Conservation (phyloP, 257 asterid genomes). For the Schizonepeta tenuifolia region DNA sequence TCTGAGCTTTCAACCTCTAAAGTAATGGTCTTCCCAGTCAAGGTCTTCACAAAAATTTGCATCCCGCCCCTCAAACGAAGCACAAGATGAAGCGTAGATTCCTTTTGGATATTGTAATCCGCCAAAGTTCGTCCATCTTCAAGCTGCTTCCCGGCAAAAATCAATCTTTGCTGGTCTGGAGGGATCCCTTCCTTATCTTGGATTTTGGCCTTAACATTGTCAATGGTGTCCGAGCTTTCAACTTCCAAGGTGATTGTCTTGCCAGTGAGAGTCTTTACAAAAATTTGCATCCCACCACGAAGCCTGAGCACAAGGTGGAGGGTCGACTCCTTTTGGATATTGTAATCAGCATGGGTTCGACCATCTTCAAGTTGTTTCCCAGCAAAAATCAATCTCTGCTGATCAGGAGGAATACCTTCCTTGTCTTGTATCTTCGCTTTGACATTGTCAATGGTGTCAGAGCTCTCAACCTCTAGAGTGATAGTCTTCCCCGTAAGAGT, state of each 20-base stretch:
- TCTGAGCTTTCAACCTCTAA: neutral
- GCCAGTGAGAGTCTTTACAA: neutral
- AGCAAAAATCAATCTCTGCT: neutral
- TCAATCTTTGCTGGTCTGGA: neutral
- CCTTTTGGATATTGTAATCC: neutral
- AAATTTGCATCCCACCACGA: neutral
- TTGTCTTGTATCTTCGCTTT: neutral
- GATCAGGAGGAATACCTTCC: neutral
- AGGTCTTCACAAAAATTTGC: neutral
- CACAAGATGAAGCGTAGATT: neutral
- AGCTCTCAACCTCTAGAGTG: neutral
- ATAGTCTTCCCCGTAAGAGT: neutral
- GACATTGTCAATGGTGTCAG: neutral
- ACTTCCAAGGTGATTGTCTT: neutral
- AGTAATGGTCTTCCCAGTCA: neutral
- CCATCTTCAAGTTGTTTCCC: neutral
- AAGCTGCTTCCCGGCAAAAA: neutral
- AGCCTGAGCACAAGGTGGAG: neutral
- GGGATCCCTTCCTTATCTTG: neutral
- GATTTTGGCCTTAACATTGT: neutral
- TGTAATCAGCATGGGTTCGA: constrained; percentile 3
- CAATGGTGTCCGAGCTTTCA: neutral
- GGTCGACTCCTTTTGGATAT: neutral
- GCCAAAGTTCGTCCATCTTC: neutral
- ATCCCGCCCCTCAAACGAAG: neutral